Base-by-base conservation (phyloP, 495 filamentous ascomycete genomes). In the Parathielavia appendiculata region DNA sequence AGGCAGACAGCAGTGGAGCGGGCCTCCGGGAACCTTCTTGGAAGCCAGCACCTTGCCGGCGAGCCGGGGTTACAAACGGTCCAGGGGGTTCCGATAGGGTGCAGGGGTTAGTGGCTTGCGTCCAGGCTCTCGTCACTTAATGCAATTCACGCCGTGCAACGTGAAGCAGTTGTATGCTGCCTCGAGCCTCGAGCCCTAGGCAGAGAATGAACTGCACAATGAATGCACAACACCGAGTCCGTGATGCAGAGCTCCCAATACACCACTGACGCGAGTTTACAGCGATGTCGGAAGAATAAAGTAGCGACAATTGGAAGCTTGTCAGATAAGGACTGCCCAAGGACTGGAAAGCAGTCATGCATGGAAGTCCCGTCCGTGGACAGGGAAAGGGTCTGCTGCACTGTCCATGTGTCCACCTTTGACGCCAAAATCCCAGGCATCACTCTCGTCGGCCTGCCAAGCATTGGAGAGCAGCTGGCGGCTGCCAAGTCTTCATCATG, bases 1-100 rank as follows among this genome's bases (percentile, higher is more conserved):
- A 68, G 68, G 67, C 64, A 65, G 62, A 63, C 64, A 60, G 43
- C 54, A 51, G 47, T 50, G 26, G 26, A 49, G 47, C 47, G 47
- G 54, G 36, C 26, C 40, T 46, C 35, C 30, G 38, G 36, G 39
- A 47, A 36, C 30, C 52, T 36, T 4, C 35, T 20, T 30, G 36
- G 39, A 47, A 36, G 19, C 40, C 22, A 13, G 48, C 20, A 20
- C 11, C 19, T 23, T 55, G 41, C 46, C 52, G 51, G 23, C 19
- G 2, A 19, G 26, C 52, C 39, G 38, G 40, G 51, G 51, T 51
- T 57, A 59, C 41, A 14, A 36, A 61, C 60, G 54, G 59, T 44
- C 54, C 52, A 51, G 58, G 22, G 40, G 63, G 58, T 51, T 56
- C 63, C 63, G 59, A 58, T 60, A 40, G 57, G 48, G 47, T 44